Base-by-base conservation (phyloP, 495 filamentous ascomycete genomes). In the Neurospora africana region DNA sequence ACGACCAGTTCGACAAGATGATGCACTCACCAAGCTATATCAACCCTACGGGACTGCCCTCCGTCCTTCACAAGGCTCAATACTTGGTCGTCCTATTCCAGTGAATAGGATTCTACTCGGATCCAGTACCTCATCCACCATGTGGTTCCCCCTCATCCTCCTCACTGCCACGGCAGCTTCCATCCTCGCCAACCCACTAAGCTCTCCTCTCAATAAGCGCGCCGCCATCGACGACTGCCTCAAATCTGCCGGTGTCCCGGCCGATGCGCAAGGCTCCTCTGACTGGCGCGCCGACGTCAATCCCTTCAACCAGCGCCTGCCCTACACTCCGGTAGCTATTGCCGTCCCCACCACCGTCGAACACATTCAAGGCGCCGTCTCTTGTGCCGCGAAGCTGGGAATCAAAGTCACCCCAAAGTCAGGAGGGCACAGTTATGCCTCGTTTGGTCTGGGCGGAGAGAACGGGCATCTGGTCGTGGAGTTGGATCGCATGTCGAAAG, bases 391-490 rank as follows among this genome's bases (percentile, higher is more conserved):
- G 13, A 77, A 81, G 76, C 72, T 79, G 27, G 82, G 81, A 5
- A 77, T 83, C 17, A 84, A 84, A 72, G 81, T 83, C 9, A 81
- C 74, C 10, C 72, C 83, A 33, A 85, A 84, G 74, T 80, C 79
- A 36, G 83, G 83, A 65, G 83, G 83, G 3, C 83, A 85, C 75
- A 84, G 82, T 70, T 84, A 85, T 71, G 83, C 79, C 5, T 83
- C 81, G 23, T 80, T 83, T 15, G 83, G 83, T 39, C 76, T 85
- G 6, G 83, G 83, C 13, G 83, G 83, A 2, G 82, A 85, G 76
- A 78, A 85, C 27, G 83, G 83, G 11, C 83, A 84, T 75, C 78
- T 85, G 19, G 78, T 84, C 37, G 78, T 85, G 30, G 75, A 84
- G 71, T 71, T 85, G 47, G 82, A 84, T 70, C 79, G 81, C 17